Conservation (phyloP, 2,329 filamentous ascomycete genomes). For the Geosmithia morbida region DNA sequence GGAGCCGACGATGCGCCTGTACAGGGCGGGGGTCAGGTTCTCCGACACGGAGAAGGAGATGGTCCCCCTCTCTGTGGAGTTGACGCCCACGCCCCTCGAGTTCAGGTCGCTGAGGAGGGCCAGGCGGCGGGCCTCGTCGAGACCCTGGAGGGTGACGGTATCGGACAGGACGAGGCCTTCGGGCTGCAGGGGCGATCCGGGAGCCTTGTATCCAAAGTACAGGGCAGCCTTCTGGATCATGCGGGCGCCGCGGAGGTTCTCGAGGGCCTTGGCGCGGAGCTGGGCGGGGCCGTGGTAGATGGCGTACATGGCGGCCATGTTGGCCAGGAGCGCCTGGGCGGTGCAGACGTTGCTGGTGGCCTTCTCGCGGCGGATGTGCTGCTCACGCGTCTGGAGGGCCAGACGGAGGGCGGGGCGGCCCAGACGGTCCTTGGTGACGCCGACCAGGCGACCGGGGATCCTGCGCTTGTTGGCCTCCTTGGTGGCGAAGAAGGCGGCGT, state of each 20-base stretch:
- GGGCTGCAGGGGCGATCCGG: constrained; percentile 21
- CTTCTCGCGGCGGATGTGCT: constrained; percentile 93
- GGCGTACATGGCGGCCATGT: constrained; percentile 92
- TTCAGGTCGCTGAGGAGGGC: neutral
- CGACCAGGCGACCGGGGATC: constrained; percentile 81
- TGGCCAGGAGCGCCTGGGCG: constrained; percentile 82
- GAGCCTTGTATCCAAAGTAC: constrained; percentile 37
- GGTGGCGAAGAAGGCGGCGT: constrained; percentile 91
- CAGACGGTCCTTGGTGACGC: constrained; percentile 79
- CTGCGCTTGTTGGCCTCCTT: constrained; percentile 87
- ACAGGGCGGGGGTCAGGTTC: constrained; percentile 9
- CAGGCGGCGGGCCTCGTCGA: constrained; percentile 7
- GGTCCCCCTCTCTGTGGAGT: constrained; percentile 12
- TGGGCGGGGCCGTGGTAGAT: constrained; percentile 84
- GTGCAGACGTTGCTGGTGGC: constrained; percentile 97
- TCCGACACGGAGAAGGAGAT: constrained; percentile 17
- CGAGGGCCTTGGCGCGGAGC: constrained; percentile 69
- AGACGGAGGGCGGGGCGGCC: constrained; percentile 71
- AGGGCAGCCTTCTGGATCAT: constrained; percentile 52
- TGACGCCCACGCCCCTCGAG: constrained; percentile 6
- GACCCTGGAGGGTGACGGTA: constrained; percentile 54
- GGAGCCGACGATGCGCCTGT: constrained; percentile 8
- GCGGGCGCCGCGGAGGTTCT: constrained; percentile 45
- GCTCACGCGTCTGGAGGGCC: constrained; percentile 53
- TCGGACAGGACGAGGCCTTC: constrained; percentile 49